Evolutionary conservation across 1,284 basidiomycete genomes (phyloP).

Genomic region (Cryptococcus sp.): DNA sequence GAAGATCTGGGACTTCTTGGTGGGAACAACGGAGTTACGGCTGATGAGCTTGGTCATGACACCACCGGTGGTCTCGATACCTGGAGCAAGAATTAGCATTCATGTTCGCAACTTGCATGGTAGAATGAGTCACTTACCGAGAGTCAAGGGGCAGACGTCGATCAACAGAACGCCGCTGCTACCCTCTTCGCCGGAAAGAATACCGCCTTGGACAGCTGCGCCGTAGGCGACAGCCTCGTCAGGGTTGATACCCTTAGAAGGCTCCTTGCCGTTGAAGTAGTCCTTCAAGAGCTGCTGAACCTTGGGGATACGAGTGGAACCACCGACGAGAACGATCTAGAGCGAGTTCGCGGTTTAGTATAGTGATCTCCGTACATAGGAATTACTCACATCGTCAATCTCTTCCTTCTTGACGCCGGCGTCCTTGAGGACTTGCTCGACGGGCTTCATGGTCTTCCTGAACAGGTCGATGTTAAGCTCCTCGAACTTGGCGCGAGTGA

Average conservation of each 20-base stretch:
- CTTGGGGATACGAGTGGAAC: constrained; percentile 98
- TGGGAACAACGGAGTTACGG: constrained; percentile 96
- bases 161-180: constrained; percentile 82
- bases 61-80: constrained; percentile 96
- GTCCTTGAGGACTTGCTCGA: constrained; percentile 98
- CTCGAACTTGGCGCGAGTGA: constrained; percentile 98
- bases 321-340: constrained; percentile 75
- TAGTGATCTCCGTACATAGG: neutral
- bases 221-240: constrained; percentile 96
- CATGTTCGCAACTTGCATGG: neutral
- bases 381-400: constrained; percentile 73
- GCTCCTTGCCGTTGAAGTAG: constrained; percentile 98
- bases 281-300: constrained; percentile 96
- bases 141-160: constrained; percentile 90
- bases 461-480: constrained; percentile 98
- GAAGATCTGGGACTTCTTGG: constrained; percentile 98
- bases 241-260: constrained; percentile 94
- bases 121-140: constrained; percentile 59
- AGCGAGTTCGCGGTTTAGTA: constrained; percentile 7
- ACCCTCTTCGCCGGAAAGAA: constrained; percentile 79
- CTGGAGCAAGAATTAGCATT: constrained; percentile 11
- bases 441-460: constrained; percentile 99
- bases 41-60: constrained; percentile 92
- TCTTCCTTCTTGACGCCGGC: constrained; percentile 97
- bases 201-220: constrained; percentile 96